A percentile compares a stretch with the other conserved stretches of the same genome.
phyloP scores from a whole-genome alignment of 257 asterid genomes.

The Paulownia fortunei region DNA sequence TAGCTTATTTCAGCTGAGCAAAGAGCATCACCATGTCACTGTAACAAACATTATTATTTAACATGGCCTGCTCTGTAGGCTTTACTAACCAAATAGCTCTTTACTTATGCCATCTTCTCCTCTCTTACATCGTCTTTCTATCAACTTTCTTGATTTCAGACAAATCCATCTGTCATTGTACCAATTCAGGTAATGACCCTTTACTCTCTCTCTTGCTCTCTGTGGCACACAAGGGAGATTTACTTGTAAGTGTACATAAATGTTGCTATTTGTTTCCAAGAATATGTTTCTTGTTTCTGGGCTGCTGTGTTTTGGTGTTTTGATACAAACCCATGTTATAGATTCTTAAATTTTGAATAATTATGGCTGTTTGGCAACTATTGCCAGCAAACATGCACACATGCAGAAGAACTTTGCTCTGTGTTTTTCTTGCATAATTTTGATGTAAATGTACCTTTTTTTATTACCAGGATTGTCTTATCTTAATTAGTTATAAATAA shows the following conservation, averaged over 20 bases:
- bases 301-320: conserved; percentile 25
- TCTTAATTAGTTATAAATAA: conserved; percentile 18
- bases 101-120: neutral
- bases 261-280: neutral
- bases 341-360: neutral
- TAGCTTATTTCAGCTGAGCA: no score
- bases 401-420: conserved; percentile 13
- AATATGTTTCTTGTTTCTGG: neutral
- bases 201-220: neutral
- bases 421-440: neutral
- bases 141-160: conserved; percentile 15
- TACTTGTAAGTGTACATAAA: neutral
- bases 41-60: no score
- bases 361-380: neutral
- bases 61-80: no score
- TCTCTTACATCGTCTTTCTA: neutral
- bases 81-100: conserved; percentile 16
- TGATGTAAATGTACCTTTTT: neutral
- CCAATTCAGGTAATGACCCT: conserved; percentile 26
- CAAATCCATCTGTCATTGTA: conserved; percentile 21
- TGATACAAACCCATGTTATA: conserved; percentile 16
- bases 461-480: conserved; percentile 17
- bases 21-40: no score
- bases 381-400: conserved; percentile 14
- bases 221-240: neutral